Evolutionary conservation across 1,284 basidiomycete species (phyloP).

Genomic region (Marasmius tenuissimus): DNA sequence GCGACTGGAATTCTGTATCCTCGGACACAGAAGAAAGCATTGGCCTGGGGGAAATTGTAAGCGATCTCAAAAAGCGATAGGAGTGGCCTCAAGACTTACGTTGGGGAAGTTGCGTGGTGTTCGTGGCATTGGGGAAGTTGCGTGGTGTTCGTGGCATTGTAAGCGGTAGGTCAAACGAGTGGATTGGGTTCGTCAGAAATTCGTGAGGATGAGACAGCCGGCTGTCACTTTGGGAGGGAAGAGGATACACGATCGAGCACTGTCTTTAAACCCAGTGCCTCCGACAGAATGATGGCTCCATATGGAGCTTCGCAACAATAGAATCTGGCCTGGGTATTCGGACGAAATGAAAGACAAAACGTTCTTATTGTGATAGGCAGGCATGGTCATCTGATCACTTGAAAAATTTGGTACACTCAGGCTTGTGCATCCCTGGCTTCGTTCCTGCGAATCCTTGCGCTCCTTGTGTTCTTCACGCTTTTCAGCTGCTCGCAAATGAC

Average conservation of each 20-base stretch:
- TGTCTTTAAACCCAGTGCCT: too few relatives aligned
- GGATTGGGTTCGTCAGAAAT: too few relatives aligned
- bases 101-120: background rate
- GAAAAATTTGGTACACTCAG: background rate
- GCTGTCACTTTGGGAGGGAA: too few relatives aligned
- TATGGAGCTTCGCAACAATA: too few relatives aligned
- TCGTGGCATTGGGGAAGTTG: background rate
- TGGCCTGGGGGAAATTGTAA: background rate
- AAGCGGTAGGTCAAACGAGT: too few relatives aligned
- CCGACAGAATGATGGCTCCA: too few relatives aligned
- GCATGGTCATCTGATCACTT: background rate
- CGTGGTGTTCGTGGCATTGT: background rate
- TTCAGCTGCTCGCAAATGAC: constrained; percentile 8
- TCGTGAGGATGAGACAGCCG: too few relatives aligned
- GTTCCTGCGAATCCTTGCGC: background rate
- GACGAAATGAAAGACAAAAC: too few relatives aligned
- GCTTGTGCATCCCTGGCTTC: background rate
- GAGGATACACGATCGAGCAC: too few relatives aligned
- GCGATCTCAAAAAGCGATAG: background rate
- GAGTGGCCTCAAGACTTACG: background rate
- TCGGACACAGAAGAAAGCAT: background rate
- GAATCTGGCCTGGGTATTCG: too few relatives aligned
- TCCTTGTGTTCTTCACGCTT: constrained; percentile 1
- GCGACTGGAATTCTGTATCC: background rate
- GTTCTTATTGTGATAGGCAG: too few relatives aligned